Conservation (phyloP, 1,284 basidiomycete genomes). For the Ustilago cynodontis region DNA sequence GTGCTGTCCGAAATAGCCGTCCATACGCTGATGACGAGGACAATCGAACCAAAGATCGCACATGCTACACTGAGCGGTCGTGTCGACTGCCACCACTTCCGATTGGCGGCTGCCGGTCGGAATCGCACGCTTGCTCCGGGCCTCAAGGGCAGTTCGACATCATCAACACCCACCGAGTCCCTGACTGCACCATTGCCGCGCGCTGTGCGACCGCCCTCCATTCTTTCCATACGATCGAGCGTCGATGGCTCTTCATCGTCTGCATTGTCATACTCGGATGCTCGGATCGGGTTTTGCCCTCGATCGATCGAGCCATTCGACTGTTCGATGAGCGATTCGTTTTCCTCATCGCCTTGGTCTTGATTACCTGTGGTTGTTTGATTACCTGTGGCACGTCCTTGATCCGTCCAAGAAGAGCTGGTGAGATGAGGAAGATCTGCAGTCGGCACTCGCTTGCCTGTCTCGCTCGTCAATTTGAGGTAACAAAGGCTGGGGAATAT, state of each 20-base stretch:
- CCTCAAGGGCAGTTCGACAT: slow-evolving; percentile 65
- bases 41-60: slow-evolving; percentile 64
- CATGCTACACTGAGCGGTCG: slow-evolving; percentile 63
- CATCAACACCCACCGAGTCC: slow-evolving; percentile 54
- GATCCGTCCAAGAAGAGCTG: slow-evolving; percentile 32
- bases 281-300: slow-evolving; percentile 28
- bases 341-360: slow-evolving; percentile 17
- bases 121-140: slow-evolving; percentile 61
- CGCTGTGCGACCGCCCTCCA: slow-evolving; percentile 35
- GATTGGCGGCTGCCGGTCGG: slow-evolving; percentile 48
- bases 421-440: slow-evolving; percentile 36
- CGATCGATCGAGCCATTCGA: slow-evolving; percentile 26
- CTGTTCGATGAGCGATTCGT: slow-evolving; percentile 35
- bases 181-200: slow-evolving; percentile 7
- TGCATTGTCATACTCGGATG: slow-evolving; percentile 37
- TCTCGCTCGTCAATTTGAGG: slow-evolving; percentile 64
- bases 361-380: neutral
- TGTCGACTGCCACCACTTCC: slow-evolving; percentile 67
- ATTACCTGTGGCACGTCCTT: neutral
- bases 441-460: slow-evolving; percentile 45
- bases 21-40: slow-evolving; percentile 62
- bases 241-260: slow-evolving; percentile 40
- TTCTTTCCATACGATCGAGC: slow-evolving; percentile 33
- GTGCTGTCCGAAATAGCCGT: slow-evolving; percentile 48
- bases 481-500: slow-evolving; percentile 74